These are phyloP conservation scores for Plenodomus tracheiphilus DNA, from an alignment of 2,329 filamentous ascomycete species.

Conservation along the genomic window DNA sequence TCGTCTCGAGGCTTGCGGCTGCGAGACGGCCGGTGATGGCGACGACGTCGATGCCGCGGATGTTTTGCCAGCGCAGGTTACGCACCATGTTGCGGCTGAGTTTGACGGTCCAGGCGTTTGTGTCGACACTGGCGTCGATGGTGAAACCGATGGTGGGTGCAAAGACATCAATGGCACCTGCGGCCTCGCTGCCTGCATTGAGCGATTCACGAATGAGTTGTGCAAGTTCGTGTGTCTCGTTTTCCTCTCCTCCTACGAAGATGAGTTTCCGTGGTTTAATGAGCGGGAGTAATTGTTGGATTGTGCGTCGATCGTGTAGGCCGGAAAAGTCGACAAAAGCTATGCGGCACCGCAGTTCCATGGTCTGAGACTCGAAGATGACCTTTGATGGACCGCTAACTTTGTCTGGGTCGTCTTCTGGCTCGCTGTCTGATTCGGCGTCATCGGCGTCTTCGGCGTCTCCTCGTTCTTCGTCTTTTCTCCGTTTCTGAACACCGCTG, in stretches of 20 bases:
- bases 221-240: slow-evolving; percentile 75
- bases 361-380: slow-evolving; percentile 62
- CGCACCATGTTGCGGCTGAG: slow-evolving; percentile 83
- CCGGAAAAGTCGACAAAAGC: slow-evolving; percentile 91
- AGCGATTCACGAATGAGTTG: slow-evolving; percentile 75
- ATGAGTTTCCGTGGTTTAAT: slow-evolving; percentile 95
- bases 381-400: slow-evolving; percentile 75
- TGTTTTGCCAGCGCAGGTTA: slow-evolving; percentile 91
- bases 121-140: slow-evolving; percentile 93
- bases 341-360: slow-evolving; percentile 74
- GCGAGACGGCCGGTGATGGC: slow-evolving; percentile 80
- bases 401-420: slow-evolving; percentile 57
- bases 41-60: slow-evolving; percentile 85
- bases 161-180: slow-evolving; percentile 68
- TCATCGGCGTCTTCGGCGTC: slow-evolving; percentile 32
- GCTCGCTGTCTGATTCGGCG: slow-evolving; percentile 51
- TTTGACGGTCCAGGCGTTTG: slow-evolving; percentile 95
- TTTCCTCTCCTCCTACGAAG: slow-evolving; percentile 76
- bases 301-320: slow-evolving; percentile 87
- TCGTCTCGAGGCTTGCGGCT: slow-evolving; percentile 49
- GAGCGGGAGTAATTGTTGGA: slow-evolving; percentile 92
- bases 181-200: slow-evolving; percentile 50
- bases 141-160: slow-evolving; percentile 73
- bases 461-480: slow-evolving; percentile 46
- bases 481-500: slow-evolving; percentile 61